These are phyloP conservation scores for Chenopodium quinoa DNA, from an alignment of 148 eudicot species.

Conservation along the genomic window DNA sequence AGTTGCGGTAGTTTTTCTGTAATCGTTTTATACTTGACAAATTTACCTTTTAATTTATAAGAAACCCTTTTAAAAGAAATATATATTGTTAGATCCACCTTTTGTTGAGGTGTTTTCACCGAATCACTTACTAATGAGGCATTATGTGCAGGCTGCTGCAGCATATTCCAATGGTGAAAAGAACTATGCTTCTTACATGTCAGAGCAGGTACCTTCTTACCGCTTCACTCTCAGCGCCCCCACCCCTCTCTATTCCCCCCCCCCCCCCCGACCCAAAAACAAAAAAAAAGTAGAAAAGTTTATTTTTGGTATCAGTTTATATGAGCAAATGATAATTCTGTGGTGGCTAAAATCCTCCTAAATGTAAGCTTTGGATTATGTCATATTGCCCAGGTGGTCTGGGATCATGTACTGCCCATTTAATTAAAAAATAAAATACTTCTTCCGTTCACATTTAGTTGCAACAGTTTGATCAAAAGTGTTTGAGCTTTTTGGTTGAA, in stretches of 20 bases:
- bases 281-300: too few species aligned
- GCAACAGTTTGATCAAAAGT: too few species aligned
- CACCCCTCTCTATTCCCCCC: neutral
- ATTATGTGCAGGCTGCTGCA: slow-evolving; percentile 68
- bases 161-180: slow-evolving; percentile 77
- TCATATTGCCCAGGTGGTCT: too few species aligned
- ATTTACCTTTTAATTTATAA: neutral
- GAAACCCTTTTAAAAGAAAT: neutral
- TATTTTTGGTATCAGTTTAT: neutral
- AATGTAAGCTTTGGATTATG: too few species aligned
- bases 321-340: neutral
- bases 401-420: too few species aligned
- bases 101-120: neutral
- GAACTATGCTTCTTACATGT: slow-evolving; percentile 72
- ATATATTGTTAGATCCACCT: neutral
- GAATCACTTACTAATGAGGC: slow-evolving; percentile 11
- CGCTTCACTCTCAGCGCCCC: neutral
- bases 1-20: neutral
- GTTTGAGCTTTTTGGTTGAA: too few species aligned
- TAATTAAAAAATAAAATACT: too few species aligned
- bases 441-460: too few species aligned
- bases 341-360: neutral
- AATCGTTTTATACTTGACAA: neutral
- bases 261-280: too few species aligned
- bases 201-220: slow-evolving; percentile 60